Percentiles rank a stretch among this genome's conserved stretches.
phyloP scores from a whole-genome alignment of 805 yeast species.

The Yamadazyma endophytica region DNA sequence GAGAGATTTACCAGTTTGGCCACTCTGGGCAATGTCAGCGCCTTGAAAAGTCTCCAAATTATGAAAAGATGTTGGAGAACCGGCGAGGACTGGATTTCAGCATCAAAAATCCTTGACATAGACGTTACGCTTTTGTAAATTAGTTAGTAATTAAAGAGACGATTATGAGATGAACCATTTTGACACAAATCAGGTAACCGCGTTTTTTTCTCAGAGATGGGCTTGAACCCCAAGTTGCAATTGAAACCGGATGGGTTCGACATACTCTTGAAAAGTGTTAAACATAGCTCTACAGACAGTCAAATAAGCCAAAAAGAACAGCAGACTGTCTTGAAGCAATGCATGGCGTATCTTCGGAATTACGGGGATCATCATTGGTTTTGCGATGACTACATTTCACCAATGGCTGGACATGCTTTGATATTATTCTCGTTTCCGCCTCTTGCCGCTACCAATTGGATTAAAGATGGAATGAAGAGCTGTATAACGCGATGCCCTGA shows the following conservation, averaged over 20 bases:
- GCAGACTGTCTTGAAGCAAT: slow-evolving; percentile 9
- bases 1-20: slow-evolving; percentile 39
- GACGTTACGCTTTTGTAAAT: slow-evolving; percentile 29
- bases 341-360: slow-evolving; percentile 20
- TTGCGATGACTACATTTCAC: slow-evolving; percentile 47
- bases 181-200: too few species aligned
- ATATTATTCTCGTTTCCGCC: slow-evolving; percentile 60
- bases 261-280: too few species aligned
- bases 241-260: too few species aligned
- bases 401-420: slow-evolving; percentile 50
- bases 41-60: slow-evolving; percentile 42
- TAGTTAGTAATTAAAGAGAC: background rate
- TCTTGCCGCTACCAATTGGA: slow-evolving; percentile 41
- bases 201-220: too few species aligned
- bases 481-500: slow-evolving; percentile 46
- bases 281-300: too few species aligned
- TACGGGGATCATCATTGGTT: slow-evolving; percentile 43
- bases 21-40: slow-evolving; percentile 40
- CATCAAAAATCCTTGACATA: slow-evolving; percentile 38
- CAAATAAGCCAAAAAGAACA: too few species aligned
- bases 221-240: too few species aligned
- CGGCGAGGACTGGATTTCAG: slow-evolving; percentile 49
- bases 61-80: slow-evolving; percentile 53
- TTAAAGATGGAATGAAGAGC: slow-evolving; percentile 33
- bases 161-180: too few species aligned